A percentile compares a stretch with the other conserved stretches of the same genome.
phyloP scores from a whole-genome alignment of 148 eudicot species.

The Cornus controversa region DNA sequence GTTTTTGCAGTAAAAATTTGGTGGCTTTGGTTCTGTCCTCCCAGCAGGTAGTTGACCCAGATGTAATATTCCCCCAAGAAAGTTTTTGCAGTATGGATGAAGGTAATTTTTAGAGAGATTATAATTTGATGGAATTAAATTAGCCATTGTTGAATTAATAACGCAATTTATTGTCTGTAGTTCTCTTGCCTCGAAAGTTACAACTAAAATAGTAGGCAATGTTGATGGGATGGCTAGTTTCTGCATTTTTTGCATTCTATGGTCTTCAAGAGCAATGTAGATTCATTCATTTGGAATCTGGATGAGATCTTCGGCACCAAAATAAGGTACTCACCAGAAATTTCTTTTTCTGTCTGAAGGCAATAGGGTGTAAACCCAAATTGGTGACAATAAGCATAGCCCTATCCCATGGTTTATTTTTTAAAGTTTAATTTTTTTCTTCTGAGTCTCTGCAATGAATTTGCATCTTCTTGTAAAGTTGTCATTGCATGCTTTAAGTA shows the following conservation, averaged over 20 bases:
- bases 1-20: constrained; percentile 63
- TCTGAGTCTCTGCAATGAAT: too few species aligned
- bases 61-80: constrained; percentile 57
- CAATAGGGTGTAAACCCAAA: too few species aligned
- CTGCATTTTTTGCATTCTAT: not conserved
- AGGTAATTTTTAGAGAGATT: constrained; percentile 37
- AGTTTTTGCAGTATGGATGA: constrained; percentile 79
- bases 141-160: not conserved
- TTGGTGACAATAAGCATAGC: not conserved
- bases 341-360: too few species aligned
- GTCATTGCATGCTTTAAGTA: not conserved
- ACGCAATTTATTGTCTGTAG: constrained; percentile 36
- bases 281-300: too few species aligned
- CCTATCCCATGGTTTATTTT: not conserved
- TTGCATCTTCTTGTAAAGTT: too few species aligned
- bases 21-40: constrained; percentile 54
- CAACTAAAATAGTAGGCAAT: constrained; percentile 24
- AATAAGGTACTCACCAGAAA: not conserved
- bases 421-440: too few species aligned
- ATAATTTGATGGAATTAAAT: not conserved
- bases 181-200: constrained; percentile 60
- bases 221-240: not conserved
- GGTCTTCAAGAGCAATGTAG: constrained; percentile 14
- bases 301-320: constrained; percentile 10
- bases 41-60: constrained; percentile 54